Percentiles rank a stretch among this genome's conserved stretches.
These are phyloP conservation scores for Xerocomus brunneocitrinus DNA, from an alignment of 768 basidiomycete species.

Conservation along the genomic window DNA sequence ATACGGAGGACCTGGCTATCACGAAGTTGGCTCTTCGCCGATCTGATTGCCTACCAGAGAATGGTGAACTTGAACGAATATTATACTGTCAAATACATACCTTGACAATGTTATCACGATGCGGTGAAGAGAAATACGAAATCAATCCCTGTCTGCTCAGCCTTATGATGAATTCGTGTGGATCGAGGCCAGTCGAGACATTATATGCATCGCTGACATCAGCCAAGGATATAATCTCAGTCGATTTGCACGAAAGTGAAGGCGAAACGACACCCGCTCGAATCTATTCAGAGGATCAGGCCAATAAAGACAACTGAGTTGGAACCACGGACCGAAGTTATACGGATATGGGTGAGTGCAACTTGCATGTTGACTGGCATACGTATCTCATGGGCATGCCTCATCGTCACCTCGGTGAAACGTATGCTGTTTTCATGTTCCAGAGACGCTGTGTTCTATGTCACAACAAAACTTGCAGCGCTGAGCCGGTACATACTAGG, in stretches of 20 bases:
- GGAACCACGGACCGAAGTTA: slow-evolving; percentile 59
- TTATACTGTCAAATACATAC: slow-evolving; percentile 31
- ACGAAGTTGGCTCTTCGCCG: slow-evolving; percentile 68
- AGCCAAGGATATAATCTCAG: slow-evolving; percentile 72
- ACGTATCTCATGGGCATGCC: slow-evolving; percentile 58
- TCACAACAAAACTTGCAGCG: slow-evolving; percentile 4
- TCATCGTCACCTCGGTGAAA: slow-evolving; percentile 65
- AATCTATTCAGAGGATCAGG: slow-evolving; percentile 37
- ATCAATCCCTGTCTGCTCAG: slow-evolving; percentile 66
- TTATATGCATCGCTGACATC: slow-evolving; percentile 89
- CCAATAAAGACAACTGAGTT: background rate
- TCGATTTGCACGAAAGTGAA: slow-evolving; percentile 65
- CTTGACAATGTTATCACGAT: slow-evolving; percentile 71
- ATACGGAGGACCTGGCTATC: slow-evolving; percentile 46
- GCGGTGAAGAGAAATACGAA: slow-evolving; percentile 68
- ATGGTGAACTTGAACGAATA: background rate
- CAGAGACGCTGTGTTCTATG: slow-evolving; percentile 43
- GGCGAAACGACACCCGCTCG: slow-evolving; percentile 72
- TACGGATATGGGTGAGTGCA: slow-evolving; percentile 64
- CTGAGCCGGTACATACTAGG: slow-evolving; percentile 43
- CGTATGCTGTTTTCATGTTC: slow-evolving; percentile 54
- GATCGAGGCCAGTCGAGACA: slow-evolving; percentile 70
- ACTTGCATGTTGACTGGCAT: slow-evolving; percentile 69
- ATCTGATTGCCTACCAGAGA: slow-evolving; percentile 55
- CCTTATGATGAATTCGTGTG: slow-evolving; percentile 78